Base-by-base conservation (phyloP, 208 protist genomes). In the Wallacemonas sp. region DNA sequence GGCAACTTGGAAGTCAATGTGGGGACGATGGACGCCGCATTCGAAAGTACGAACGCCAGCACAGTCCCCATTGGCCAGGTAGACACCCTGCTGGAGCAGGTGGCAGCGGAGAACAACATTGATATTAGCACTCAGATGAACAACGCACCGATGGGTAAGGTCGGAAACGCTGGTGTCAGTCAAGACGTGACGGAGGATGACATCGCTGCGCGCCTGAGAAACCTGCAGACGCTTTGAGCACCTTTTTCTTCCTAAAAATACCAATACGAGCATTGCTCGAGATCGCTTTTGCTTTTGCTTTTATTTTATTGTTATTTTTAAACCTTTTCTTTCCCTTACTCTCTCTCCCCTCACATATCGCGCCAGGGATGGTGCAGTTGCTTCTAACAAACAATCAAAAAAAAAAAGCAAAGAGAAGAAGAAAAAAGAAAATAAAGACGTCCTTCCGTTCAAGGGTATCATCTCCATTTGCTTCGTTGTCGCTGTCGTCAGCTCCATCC, bases 91-190 rank as follows among this genome's bases (percentile, higher is more conserved):
- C 86, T 99, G 49, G 80, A 90, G 47, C 91, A 98, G 79, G 86
- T 99, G 2, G 97, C 97, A 3, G 95, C 96, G 36, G 96, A 97
- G 53, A 93, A 98, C 66, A 96, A 97, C 70, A 84, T 99, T 33
- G 91, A 97, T 56, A 88, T 91, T 56, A 82, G 80, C 58, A 62
- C 70, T 26, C 72, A 88, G 62, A 71, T 95, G 59, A 67, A 69
- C 31, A 62, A 61, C 19, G 82, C 59, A 1, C 72, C 77, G 22
- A 19, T 86, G 42, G 47, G 53, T 21, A 67, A 59, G 67, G 62
- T 79, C 30, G 61, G 70, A 1, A 51, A 68, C 51, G 63, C 77
- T 17, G 67, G 45, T 33, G 56, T 44, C 28, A 67, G 61, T 15
- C 60, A 76, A 19, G 55, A 82, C 19, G 66, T 79, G 19, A 68